Evolutionary conservation across 176 grass and related monocot species (phyloP).

Genomic region (Carex myosuroides): DNA sequence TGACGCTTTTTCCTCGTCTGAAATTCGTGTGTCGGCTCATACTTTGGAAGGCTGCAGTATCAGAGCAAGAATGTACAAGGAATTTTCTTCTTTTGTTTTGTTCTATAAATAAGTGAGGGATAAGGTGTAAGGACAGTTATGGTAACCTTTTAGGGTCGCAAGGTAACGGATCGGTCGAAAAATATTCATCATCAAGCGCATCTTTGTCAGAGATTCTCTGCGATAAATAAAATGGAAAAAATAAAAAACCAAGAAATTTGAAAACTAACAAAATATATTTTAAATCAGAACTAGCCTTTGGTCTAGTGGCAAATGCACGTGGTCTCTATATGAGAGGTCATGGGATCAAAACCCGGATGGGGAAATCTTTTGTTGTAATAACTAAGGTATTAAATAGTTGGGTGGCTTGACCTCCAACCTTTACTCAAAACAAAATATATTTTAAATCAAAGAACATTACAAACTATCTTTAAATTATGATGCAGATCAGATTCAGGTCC

Average conservation of each 20-base stretch:
- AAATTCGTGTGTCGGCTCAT: slow-evolving; percentile 85
- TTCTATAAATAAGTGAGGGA: background rate
- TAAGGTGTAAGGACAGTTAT: background rate
- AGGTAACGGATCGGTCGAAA: slow-evolving; percentile 91
- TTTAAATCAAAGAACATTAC: background rate
- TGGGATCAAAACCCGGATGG: no score
- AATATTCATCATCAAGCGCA: slow-evolving; percentile 93
- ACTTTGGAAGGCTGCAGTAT: slow-evolving; percentile 68
- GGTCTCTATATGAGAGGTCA: no score
- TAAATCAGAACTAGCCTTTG: background rate
- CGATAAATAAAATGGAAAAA: slow-evolving; percentile 18
- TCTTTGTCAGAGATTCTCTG: slow-evolving; percentile 95
- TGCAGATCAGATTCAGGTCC: background rate
- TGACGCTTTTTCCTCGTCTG: slow-evolving; percentile 95
- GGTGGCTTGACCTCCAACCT: no score
- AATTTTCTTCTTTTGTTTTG: background rate
- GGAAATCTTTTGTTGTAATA: no score
- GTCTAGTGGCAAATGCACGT: no score
- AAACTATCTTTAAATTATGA: background rate
- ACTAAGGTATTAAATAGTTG: no score
- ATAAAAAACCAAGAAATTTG: slow-evolving; percentile 12
- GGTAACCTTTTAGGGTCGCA: slow-evolving; percentile 81
- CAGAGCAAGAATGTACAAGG: background rate
- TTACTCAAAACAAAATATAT: background rate
- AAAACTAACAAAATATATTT: background rate